Evolutionary conservation across 768 basidiomycete species (phyloP).

Genomic region (Boletellus emodensis): DNA sequence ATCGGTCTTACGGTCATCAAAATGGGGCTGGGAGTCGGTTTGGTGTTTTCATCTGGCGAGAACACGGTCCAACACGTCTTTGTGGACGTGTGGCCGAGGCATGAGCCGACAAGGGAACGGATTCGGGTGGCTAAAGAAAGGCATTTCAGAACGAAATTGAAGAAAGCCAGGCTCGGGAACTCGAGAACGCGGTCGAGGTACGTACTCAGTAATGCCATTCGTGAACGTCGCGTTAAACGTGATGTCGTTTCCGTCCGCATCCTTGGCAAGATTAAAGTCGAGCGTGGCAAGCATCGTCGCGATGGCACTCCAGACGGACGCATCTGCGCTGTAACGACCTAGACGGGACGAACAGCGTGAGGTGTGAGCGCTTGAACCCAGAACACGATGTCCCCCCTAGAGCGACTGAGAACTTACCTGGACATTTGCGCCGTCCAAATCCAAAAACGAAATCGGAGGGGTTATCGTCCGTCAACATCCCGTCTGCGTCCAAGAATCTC

Average conservation of each 20-base stretch:
- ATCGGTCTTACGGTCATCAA: no score
- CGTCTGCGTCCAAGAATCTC: background rate
- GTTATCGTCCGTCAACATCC: background rate
- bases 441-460: background rate
- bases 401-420: background rate
- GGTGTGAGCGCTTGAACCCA: background rate
- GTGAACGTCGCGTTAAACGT: background rate
- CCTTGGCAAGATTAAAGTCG: background rate
- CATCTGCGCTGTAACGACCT: background rate
- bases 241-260: background rate
- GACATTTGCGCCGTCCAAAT: background rate
- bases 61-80: background rate
- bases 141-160: background rate
- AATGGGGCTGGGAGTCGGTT: no score
- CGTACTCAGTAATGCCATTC: background rate
- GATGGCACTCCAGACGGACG: background rate
- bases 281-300: background rate
- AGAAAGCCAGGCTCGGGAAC: background rate
- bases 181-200: background rate
- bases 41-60: background rate
- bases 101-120: background rate
- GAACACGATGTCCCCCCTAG: no score
- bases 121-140: background rate
- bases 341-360: background rate
- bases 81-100: background rate